A percentile compares a stretch with the other conserved stretches of the same genome.
Conservation (phyloP, 2,329 filamentous ascomycete genomes). For the Chaetomiaceae sp. region DNA sequence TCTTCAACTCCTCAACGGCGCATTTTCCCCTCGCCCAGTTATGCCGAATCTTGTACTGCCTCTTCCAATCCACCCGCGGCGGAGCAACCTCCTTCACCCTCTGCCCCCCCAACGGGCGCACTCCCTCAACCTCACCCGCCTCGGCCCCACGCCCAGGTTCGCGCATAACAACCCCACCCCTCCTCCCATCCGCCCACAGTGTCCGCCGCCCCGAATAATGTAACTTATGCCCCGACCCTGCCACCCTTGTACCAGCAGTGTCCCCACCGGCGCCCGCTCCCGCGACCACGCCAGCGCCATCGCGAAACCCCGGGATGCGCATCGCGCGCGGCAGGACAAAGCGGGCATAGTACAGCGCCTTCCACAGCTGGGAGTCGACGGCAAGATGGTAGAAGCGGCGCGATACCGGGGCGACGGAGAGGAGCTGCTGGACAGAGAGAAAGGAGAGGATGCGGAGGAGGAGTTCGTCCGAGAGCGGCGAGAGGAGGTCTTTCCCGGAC, state of each 20-base stretch:
- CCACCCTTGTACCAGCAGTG: slow-evolving; percentile 13
- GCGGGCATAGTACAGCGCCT: slow-evolving; percentile 76
- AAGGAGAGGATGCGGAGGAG: slow-evolving; percentile 77
- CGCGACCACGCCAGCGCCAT: slow-evolving; percentile 22
- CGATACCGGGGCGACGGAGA: slow-evolving; percentile 61
- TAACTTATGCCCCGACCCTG: slow-evolving; percentile 32
- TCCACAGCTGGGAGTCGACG: slow-evolving; percentile 85
- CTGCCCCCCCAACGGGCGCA: neutral
- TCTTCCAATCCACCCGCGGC: slow-evolving; percentile 71
- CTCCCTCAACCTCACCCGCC: slow-evolving; percentile 2
- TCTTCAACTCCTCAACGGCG: slow-evolving; percentile 68
- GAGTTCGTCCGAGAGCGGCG: slow-evolving; percentile 78
- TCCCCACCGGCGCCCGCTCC: neutral
- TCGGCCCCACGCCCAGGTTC: neutral
- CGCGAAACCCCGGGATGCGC: slow-evolving; percentile 62
- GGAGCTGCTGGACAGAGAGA: slow-evolving; percentile 64
- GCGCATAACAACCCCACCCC: slow-evolving; percentile 35
- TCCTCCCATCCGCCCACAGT: slow-evolving; percentile 43
- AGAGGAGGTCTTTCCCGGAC: slow-evolving; percentile 71
- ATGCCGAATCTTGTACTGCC: slow-evolving; percentile 78
- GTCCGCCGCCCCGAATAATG: slow-evolving; percentile 42
- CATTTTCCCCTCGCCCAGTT: slow-evolving; percentile 88
- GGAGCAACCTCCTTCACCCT: slow-evolving; percentile 28
- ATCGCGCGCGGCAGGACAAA: slow-evolving; percentile 80
- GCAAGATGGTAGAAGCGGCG: slow-evolving; percentile 68